Evolutionary conservation across 352 stramenopile genomes (phyloP), one percentile per base, ranked within the genome.

Genomic region (Pythium phragmitis): DNA sequence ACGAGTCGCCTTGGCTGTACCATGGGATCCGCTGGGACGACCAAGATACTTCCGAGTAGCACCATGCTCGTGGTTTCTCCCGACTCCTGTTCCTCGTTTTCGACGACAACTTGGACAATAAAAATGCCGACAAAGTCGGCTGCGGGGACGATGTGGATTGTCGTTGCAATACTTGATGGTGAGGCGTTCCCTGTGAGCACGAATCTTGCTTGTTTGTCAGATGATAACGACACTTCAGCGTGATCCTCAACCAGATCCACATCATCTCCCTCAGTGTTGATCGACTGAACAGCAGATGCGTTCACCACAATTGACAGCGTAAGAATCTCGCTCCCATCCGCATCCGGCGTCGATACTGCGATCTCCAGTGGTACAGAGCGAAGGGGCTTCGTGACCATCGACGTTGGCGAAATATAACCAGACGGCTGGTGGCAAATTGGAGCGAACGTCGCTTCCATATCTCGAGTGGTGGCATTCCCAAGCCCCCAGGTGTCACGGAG

Each of bases 51-150:
- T 17, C 49, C 54, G 4, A 64, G 16, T 8, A 55, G 34, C 3
- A 49, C 19, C 7, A 21, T 28, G 1, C 12, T 33, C 37, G 42
- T 46, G 3, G 14, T 60, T 7, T 64, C 54, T 9, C 33, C 26
- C 11, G 41, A 64, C 26, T 55, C 48, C 13, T 42, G 11, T 62
- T 69, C 63, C 2, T 23, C 30, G 33, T 63, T 64, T 3, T 33
- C 7, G 12, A 64, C 30, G 17, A 33, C 17, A 21, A 69, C n/a
- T 12, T 55, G 46, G 9, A 64, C 23, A 3, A 49, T 48, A 26
- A 64, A 56, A 16, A 69, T 60, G 8, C 63, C 63, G 13, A 69
- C 55, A 28, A 69, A 69, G 2, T 60, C 42, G 34, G 48, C 63
- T 19, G 47, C 39, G 1, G 63, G 54, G 2, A 56, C 21, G 19